A percentile compares a stretch with the other conserved stretches of the same genome.
phyloP scores from a whole-genome alignment of 768 basidiomycete species.

The Leccinum variicolor region DNA sequence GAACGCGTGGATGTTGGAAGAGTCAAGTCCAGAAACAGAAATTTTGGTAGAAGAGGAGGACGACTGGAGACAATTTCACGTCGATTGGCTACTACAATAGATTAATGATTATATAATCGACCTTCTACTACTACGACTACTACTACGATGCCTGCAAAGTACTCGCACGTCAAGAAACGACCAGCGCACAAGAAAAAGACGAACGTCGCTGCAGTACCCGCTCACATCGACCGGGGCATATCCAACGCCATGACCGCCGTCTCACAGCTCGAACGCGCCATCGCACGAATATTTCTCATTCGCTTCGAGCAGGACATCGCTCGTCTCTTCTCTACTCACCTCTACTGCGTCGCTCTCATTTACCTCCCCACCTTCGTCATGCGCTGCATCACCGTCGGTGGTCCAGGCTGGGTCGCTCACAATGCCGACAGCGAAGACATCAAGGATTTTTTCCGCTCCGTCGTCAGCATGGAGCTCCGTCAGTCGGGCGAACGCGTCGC shows the following conservation, averaged over 20 bases:
- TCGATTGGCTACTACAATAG: slow-evolving; percentile 33
- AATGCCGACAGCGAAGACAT: slow-evolving; percentile 68
- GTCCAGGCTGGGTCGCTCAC: slow-evolving; percentile 65
- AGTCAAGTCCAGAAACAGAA: slow-evolving; percentile 18
- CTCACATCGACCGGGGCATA: slow-evolving; percentile 52
- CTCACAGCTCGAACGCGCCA: slow-evolving; percentile 64
- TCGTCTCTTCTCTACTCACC: slow-evolving; percentile 66
- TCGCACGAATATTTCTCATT: slow-evolving; percentile 62
- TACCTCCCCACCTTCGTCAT: slow-evolving; percentile 68
- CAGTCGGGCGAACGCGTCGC: slow-evolving; percentile 77
- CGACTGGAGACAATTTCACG: slow-evolving; percentile 60
- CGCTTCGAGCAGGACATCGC: slow-evolving; percentile 76
- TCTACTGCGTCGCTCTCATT: slow-evolving; percentile 61
- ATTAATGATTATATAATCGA: background rate
- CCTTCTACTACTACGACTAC: background rate
- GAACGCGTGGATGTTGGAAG: slow-evolving; percentile 30
- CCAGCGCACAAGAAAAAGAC: slow-evolving; percentile 46
- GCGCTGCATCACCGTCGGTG: slow-evolving; percentile 57
- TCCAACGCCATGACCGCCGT: slow-evolving; percentile 58
- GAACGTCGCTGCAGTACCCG: slow-evolving; percentile 27
- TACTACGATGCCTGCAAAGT: slow-evolving; percentile 59
- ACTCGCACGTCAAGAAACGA: slow-evolving; percentile 72
- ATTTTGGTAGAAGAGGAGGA: slow-evolving; percentile 31
- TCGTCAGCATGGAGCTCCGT: slow-evolving; percentile 72
- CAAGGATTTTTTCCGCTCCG: slow-evolving; percentile 70